A percentile compares a stretch with the other conserved stretches of the same genome.
These are phyloP conservation scores for Astragalus membranaceus DNA, from an alignment of 306 rosid species.

Conservation along the genomic window DNA sequence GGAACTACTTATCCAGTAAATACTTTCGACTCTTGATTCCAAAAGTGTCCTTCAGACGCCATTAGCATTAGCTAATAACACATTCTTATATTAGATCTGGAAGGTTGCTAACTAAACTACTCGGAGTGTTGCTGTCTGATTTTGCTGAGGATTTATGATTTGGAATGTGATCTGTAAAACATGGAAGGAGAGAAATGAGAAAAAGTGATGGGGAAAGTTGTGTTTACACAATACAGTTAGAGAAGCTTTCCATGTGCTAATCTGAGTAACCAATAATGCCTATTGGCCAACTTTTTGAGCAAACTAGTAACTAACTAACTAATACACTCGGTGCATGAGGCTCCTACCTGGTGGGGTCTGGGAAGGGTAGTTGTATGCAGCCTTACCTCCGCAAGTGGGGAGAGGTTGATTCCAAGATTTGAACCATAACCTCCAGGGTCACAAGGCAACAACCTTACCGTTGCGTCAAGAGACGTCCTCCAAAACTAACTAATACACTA, in stretches of 20 bases:
- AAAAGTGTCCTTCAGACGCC: too few relatives aligned
- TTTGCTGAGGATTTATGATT: background rate
- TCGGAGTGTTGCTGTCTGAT: background rate
- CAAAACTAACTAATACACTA: background rate
- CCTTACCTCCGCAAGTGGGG: too few relatives aligned
- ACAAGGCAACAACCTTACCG: too few relatives aligned
- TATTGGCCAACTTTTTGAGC: background rate
- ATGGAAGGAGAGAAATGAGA: background rate
- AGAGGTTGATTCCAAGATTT: too few relatives aligned
- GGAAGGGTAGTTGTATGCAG: too few relatives aligned
- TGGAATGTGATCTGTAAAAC: background rate
- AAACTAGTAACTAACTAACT: background rate
- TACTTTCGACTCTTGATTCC: too few relatives aligned
- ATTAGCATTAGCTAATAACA: too few relatives aligned
- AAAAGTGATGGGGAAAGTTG: background rate
- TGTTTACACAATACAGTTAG: background rate
- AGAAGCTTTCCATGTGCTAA: background rate
- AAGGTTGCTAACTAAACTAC: background rate
- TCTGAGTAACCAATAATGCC: background rate
- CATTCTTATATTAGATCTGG: background rate
- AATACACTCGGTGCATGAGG: too few relatives aligned
- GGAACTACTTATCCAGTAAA: too few relatives aligned
- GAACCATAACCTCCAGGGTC: too few relatives aligned
- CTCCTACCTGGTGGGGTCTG: too few relatives aligned
- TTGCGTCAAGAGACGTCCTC: too few relatives aligned